phyloP scores from a whole-genome alignment of 441 rosid species.

The Metrosideros polymorpha region DNA sequence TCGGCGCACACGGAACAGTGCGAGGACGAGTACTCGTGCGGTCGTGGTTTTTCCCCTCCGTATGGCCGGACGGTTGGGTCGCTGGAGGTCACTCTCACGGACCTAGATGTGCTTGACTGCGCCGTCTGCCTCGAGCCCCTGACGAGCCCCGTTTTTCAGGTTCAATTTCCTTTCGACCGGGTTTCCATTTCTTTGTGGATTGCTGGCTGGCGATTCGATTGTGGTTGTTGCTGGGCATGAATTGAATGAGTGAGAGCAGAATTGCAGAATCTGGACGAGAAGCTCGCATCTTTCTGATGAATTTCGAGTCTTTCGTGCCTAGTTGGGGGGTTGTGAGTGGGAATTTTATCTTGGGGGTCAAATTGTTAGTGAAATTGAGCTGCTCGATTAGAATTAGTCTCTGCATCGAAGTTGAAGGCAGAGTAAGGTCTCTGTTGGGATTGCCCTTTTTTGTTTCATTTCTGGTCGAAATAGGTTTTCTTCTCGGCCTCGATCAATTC shows the following conservation, averaged over 20 bases:
- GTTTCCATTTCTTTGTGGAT: not conserved
- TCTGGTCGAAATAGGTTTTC: not conserved
- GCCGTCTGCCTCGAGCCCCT: slow-evolving; percentile 7
- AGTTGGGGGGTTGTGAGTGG: not conserved
- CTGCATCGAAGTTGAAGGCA: not conserved
- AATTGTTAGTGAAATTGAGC: not conserved
- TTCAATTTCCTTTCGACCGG: not conserved
- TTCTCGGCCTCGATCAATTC: not conserved
- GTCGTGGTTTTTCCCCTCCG: not conserved
- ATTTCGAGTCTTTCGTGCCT: not conserved
- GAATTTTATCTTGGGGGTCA: too few relatives aligned
- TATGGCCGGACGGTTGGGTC: not conserved
- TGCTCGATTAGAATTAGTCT: not conserved
- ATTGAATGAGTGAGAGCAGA: not conserved
- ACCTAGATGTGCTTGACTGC: slow-evolving; percentile 10
- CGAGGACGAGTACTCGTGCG: not conserved
- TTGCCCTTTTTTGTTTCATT: not conserved
- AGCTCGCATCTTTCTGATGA: not conserved
- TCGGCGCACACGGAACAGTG: not conserved
- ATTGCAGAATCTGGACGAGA: not conserved
- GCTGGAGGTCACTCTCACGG: not conserved
- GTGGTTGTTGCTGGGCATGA: not conserved
- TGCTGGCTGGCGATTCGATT: not conserved
- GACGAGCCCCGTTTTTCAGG: slow-evolving; percentile 6
- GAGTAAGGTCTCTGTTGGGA: not conserved